Evolutionary conservation across 2,329 filamentous ascomycete genomes (phyloP), one percentile per base, ranked within the genome.

Genomic region (Alternaria metachromatica): DNA sequence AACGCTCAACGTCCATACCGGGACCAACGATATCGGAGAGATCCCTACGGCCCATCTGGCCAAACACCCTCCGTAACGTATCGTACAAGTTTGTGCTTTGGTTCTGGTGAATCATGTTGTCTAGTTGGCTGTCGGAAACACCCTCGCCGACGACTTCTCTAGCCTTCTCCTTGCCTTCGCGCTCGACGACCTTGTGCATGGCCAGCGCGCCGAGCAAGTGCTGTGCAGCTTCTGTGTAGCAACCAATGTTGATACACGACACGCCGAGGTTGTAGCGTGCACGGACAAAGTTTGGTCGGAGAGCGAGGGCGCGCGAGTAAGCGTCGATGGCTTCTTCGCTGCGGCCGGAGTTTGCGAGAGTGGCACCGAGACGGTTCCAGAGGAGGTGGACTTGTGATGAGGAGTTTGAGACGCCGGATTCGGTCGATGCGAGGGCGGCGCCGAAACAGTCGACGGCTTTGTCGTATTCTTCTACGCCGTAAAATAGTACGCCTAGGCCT

Each of bases 371-470:
- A 3, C 96, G 89, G 84, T 99, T 99, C 96, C 96, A 99, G 28
- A 99, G 89, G 20, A 99, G 88, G 77, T 98, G 96, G 1, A 97
- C 85, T 81, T 97, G 94, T 74, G 91, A 90, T 73, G 90, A 89
- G 66, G 93, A 90, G 82, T 97, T 98, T 63, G 90, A 91, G 9
- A 89, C 88, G 62, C 96, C 96, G 37, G 90, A 87, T 80, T 97
- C 94, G 1, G 92, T 93, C 23, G 89, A 93, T 63, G 93, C 92
- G 23, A 99, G 88, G 1, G 96, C 95, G 1, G 95, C 90, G 60
- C 91, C 92, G 87, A 99, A 99, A 85, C 96, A 99, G 84, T 99
- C 96, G 41, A 99, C 95, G 0, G 96, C 96, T 84, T 99, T 99
- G 78, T 96, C 93, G 83, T 97, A 98, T 78, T 98, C 95, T 81